Evolutionary conservation across 805 yeast genomes (phyloP).

Genomic region (Candida chilensis): DNA sequence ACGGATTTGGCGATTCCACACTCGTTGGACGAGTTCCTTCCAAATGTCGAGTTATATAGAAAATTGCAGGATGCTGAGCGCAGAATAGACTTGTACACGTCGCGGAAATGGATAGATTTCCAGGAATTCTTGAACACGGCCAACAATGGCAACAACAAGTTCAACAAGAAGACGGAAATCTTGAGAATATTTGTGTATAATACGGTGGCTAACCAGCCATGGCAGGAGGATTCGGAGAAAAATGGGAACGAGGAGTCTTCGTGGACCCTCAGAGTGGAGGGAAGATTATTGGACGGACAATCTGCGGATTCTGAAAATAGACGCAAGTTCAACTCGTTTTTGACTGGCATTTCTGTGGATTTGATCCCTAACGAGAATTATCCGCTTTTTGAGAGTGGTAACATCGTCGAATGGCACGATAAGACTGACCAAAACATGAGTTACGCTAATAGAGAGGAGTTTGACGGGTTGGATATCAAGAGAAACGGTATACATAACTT

Average conservation of each 20-base stretch:
- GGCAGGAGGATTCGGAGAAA: constrained; percentile 49
- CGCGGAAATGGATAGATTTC: constrained; percentile 77
- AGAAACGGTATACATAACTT: constrained; percentile 57
- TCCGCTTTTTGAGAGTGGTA: constrained; percentile 18
- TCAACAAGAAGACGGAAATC: constrained; percentile 39
- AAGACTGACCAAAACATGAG: constrained; percentile 19
- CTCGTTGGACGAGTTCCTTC: constrained; percentile 31
- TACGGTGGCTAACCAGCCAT: constrained; percentile 78
- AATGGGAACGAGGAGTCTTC: constrained; percentile 27
- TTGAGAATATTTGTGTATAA: constrained; percentile 79
- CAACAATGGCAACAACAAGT: constrained; percentile 25
- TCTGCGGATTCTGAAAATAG: constrained; percentile 38
- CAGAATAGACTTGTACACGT: constrained; percentile 68
- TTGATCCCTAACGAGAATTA: constrained; percentile 34
- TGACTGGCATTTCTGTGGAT: constrained; percentile 82
- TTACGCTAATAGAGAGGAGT: too few species aligned
- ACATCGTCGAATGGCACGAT: constrained; percentile 87
- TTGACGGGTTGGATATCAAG: constrained; percentile 86
- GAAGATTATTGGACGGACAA: constrained; percentile 54
- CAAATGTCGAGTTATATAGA: constrained; percentile 67
- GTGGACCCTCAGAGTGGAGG: constrained; percentile 89
- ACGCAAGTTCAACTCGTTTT: constrained; percentile 66
- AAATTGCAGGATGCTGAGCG: constrained; percentile 75
- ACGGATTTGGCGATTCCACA: constrained; percentile 29
- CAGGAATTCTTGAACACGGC: constrained; percentile 55